These are phyloP conservation scores for Candida succiphila DNA, from an alignment of 805 yeast species.

Conservation along the genomic window DNA sequence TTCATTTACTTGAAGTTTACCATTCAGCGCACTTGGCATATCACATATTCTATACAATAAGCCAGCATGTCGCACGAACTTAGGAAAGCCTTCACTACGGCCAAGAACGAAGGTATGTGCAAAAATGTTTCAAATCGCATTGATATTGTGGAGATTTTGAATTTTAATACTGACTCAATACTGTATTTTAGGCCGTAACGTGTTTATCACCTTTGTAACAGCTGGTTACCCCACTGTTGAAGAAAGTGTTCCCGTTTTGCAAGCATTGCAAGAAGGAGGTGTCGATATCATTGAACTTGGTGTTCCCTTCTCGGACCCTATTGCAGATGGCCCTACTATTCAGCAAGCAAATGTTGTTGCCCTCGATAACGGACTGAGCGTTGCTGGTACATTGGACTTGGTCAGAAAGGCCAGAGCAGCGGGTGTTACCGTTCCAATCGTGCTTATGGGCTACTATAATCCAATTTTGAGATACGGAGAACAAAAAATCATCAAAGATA, in stretches of 20 bases:
- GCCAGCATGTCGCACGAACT: conserved; percentile 24
- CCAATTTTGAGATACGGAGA: conserved; percentile 90
- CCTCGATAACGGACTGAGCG: conserved; percentile 71
- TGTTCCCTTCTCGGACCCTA: conserved; percentile 94
- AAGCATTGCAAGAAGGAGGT: conserved; percentile 91
- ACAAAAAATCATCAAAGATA: conserved; percentile 64
- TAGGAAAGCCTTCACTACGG: conserved; percentile 24
- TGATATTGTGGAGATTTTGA: not conserved
- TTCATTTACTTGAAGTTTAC: no score
- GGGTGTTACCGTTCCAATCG: conserved; percentile 83
- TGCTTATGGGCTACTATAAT: conserved; percentile 96
- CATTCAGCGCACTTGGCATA: no score
- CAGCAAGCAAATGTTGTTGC: conserved; percentile 84
- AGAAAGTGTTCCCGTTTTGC: conserved; percentile 78
- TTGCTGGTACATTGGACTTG: conserved; percentile 56
- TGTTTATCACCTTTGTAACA: conserved; percentile 85
- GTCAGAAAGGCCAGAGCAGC: conserved; percentile 65
- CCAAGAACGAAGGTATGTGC: conserved; percentile 15
- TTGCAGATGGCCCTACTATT: conserved; percentile 97
- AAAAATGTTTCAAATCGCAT: not conserved
- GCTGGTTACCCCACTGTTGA: conserved; percentile 89
- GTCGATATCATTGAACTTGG: conserved; percentile 93
- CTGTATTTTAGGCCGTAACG: conserved; percentile 57
- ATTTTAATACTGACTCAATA: not conserved
- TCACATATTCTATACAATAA: no score